Percentiles rank a stretch among this genome's conserved stretches.
Conservation (phyloP, 352 stramenopile genomes). For the Phytophthora fragariae region DNA sequence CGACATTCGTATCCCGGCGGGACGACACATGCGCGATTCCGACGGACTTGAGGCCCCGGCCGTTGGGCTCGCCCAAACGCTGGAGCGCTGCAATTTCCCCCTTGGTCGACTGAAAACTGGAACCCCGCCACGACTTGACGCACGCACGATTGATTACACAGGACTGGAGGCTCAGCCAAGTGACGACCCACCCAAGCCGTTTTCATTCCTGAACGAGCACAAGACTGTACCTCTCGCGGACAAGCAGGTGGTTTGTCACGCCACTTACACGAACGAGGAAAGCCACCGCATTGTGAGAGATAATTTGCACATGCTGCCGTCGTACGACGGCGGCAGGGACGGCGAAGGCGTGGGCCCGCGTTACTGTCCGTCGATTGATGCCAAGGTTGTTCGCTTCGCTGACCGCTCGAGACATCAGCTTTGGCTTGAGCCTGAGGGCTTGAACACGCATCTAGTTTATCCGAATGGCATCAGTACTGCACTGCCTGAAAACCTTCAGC, state of each 20-base stretch:
- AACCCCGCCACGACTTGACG: slow-evolving; percentile 96
- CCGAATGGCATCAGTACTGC: slow-evolving; percentile 96
- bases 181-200: slow-evolving; percentile 91
- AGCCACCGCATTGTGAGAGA: slow-evolving; percentile 96
- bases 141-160: slow-evolving; percentile 96
- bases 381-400: slow-evolving; percentile 92
- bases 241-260: slow-evolving; percentile 92
- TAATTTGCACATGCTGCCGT: slow-evolving; percentile 94
- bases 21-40: slow-evolving; percentile 90
- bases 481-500: slow-evolving; percentile 95
- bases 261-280: slow-evolving; percentile 96
- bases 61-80: slow-evolving; percentile 93
- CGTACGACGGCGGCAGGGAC: slow-evolving; percentile 89
- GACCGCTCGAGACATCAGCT: slow-evolving; percentile 88
- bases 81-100: slow-evolving; percentile 94
- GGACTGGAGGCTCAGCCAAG: slow-evolving; percentile 92
- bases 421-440: slow-evolving; percentile 98
- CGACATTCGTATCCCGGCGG: slow-evolving; percentile 92
- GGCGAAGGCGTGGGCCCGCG: slow-evolving; percentile 76
- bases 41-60: slow-evolving; percentile 94
- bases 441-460: slow-evolving; percentile 98
- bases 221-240: slow-evolving; percentile 66
- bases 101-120: slow-evolving; percentile 97
- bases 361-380: slow-evolving; percentile 99
- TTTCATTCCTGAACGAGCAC: slow-evolving; percentile 95